Evolutionary conservation across 345 rosid species (phyloP).

Genomic region (Eucalyptus globulus): DNA sequence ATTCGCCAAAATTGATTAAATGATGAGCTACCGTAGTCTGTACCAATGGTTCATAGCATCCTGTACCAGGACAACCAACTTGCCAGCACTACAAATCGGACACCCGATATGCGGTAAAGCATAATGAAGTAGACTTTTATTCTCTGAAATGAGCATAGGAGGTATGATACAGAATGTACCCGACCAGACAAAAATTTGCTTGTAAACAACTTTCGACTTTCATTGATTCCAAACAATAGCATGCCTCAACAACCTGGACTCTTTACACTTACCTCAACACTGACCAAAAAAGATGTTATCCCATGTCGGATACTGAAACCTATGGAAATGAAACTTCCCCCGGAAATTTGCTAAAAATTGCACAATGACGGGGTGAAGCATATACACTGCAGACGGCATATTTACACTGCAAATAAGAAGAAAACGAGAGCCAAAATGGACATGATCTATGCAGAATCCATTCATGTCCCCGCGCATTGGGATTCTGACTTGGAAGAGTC

Average conservation of each 20-base stretch:
- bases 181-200: neutral
- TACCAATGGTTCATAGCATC: neutral
- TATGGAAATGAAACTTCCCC: conserved; percentile 10
- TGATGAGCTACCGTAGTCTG: neutral
- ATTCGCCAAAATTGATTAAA: neutral
- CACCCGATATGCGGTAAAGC: neutral
- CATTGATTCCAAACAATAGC: conserved; percentile 1
- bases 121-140: neutral
- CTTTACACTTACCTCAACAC: conserved; percentile 23
- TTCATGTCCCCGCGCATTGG: neutral
- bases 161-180: neutral
- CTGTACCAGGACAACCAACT: neutral
- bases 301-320: neutral
- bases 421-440: neutral
- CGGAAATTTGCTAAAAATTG: conserved; percentile 54
- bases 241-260: neutral
- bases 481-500: neutral
- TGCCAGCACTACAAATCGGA: neutral
- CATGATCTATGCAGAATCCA: neutral
- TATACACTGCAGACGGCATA: neutral
- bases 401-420: neutral
- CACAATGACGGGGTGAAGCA: conserved; percentile 29
- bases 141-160: neutral
- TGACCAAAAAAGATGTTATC: neutral
- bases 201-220: neutral